These are phyloP conservation scores for Tylopilus vinaceipallidus DNA, from an alignment of 768 basidiomycete species.

Conservation along the genomic window DNA sequence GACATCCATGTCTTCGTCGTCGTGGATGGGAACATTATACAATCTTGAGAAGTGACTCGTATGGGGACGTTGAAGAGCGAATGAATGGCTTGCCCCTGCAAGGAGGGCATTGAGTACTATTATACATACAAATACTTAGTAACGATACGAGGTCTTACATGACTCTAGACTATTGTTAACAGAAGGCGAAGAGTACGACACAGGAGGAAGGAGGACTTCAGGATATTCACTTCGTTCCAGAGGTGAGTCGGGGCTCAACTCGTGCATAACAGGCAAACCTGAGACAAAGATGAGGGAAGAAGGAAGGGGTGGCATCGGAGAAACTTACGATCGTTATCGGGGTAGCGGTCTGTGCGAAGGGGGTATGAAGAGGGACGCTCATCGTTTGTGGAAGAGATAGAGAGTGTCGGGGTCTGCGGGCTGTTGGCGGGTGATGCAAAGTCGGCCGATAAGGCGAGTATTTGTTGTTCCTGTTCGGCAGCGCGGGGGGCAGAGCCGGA, in stretches of 20 bases:
- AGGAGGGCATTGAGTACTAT: conserved; percentile 61
- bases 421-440: conserved; percentile 40
- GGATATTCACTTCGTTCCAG: conserved; percentile 30
- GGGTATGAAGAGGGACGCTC: conserved; percentile 37
- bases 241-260: conserved; percentile 33
- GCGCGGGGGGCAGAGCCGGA: conserved; percentile 65
- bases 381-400: conserved; percentile 40
- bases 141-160: conserved; percentile 75
- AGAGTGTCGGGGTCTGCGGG: conserved; percentile 48
- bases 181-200: conserved; percentile 33
- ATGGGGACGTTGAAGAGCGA: conserved; percentile 29
- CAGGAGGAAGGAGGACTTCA: conserved; percentile 32
- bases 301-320: neutral
- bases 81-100: conserved; percentile 42
- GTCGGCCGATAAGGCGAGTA: conserved; percentile 48
- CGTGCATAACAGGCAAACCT: conserved; percentile 33
- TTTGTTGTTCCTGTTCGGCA: conserved; percentile 53
- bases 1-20: conserved; percentile 16
- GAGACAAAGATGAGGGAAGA: neutral
- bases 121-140: conserved; percentile 67
- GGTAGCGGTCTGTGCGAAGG: conserved; percentile 28
- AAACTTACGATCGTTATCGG: conserved; percentile 30
- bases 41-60: conserved; percentile 27
- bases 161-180: conserved; percentile 56
- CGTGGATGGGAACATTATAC: conserved; percentile 10